phyloP scores from a whole-genome alignment of 257 asterid species.

The Fraxinus pennsylvanica region DNA sequence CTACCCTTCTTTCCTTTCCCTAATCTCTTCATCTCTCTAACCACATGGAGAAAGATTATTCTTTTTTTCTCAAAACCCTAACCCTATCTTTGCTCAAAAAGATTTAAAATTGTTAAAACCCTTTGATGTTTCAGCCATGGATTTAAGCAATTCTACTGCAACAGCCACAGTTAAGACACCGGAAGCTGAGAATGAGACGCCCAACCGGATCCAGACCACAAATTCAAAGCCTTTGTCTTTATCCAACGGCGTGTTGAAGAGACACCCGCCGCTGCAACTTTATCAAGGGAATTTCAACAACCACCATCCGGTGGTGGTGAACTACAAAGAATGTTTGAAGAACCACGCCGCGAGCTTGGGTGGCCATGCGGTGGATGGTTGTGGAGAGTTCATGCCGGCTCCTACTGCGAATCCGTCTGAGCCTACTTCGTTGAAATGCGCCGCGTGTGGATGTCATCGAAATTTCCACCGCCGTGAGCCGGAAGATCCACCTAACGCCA shows the following conservation, averaged over 20 bases:
- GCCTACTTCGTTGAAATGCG: constrained; percentile 89
- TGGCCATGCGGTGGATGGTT: constrained; percentile 95
- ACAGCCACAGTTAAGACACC: constrained; percentile 47
- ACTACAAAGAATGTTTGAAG: constrained; percentile 84
- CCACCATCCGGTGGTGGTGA: constrained; percentile 61
- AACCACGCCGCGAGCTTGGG: constrained; percentile 91
- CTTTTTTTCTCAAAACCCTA: constrained; percentile 31
- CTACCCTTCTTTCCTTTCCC: constrained; percentile 17
- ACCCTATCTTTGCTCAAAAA: constrained; percentile 32
- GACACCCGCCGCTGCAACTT: constrained; percentile 59
- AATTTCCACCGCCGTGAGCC: constrained; percentile 97
- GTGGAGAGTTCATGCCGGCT: constrained; percentile 94
- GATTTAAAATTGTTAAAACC: neutral
- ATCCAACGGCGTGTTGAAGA: constrained; percentile 80
- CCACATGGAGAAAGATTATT: constrained; percentile 32
- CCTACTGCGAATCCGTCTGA: constrained; percentile 57
- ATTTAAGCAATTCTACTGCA: constrained; percentile 38
- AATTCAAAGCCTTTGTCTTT: constrained; percentile 38
- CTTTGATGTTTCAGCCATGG: constrained; percentile 60
- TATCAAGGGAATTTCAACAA: constrained; percentile 34
- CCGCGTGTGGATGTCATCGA: constrained; percentile 97
- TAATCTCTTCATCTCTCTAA: constrained; percentile 12
- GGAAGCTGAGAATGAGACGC: constrained; percentile 66
- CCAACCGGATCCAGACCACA: constrained; percentile 62
- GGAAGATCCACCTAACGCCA: constrained; percentile 47